phyloP scores from a whole-genome alignment of 2,329 filamentous ascomycete genomes.

The Trichophyton verrucosum region DNA sequence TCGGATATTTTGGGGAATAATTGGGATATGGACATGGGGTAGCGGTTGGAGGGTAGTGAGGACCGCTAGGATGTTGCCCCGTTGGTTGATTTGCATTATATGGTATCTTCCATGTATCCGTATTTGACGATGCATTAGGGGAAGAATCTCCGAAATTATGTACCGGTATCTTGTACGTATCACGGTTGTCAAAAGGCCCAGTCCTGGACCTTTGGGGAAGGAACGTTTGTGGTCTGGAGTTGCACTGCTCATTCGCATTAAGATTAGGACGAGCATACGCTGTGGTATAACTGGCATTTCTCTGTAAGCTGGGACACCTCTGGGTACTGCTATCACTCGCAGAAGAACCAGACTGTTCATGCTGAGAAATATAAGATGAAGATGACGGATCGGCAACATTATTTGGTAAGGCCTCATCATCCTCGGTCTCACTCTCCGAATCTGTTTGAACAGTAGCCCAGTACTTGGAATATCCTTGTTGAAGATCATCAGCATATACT shows the following conservation, averaged over 20 bases:
- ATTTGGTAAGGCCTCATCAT: background rate
- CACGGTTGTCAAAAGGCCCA: background rate
- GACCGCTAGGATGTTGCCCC: background rate
- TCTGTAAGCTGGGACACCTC: background rate
- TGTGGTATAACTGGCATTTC: background rate
- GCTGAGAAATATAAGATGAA: background rate
- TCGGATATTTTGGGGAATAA: background rate
- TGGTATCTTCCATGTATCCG: background rate
- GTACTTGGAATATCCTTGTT: constrained; percentile 23
- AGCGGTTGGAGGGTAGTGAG: background rate
- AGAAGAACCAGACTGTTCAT: background rate
- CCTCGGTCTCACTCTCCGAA: constrained; percentile 10
- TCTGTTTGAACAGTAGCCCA: constrained; percentile 30
- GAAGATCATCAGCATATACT: constrained; percentile 20
- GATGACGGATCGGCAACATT: background rate
- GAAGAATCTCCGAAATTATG: background rate
- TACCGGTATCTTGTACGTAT: background rate
- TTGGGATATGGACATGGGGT: background rate
- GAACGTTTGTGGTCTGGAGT: background rate
- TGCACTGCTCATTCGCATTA: background rate
- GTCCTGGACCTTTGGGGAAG: background rate
- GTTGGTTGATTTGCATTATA: background rate
- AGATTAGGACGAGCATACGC: background rate
- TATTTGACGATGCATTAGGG: background rate
- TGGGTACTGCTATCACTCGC: background rate